Evolutionary conservation across 345 rosid genomes (phyloP).

Genomic region (Eucalyptus regnans): DNA sequence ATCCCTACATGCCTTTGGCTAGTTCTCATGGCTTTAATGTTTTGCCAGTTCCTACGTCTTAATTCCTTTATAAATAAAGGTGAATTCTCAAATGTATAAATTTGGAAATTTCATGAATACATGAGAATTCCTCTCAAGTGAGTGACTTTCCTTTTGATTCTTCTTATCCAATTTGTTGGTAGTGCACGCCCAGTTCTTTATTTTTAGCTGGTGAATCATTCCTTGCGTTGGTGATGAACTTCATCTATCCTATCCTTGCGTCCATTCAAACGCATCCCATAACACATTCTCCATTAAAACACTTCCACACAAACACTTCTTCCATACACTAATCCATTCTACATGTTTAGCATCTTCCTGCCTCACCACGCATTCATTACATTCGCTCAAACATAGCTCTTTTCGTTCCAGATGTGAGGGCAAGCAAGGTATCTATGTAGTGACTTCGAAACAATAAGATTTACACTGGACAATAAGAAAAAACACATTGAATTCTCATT

Average conservation of each 20-base stretch:
- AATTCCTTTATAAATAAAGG: not conserved
- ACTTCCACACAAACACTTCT: not conserved
- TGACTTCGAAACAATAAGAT: not conserved
- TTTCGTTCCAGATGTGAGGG: not conserved
- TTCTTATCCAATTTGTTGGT: no score
- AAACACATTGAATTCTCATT: accelerated
- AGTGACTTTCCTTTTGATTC: no score
- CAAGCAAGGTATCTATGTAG: not conserved
- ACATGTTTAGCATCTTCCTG: not conserved
- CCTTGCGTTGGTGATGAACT: not conserved
- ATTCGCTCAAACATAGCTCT: not conserved
- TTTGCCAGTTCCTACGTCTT: not conserved
- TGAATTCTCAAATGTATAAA: not conserved
- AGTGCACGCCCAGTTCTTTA: not conserved
- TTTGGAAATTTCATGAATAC: no score
- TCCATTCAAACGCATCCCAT: not conserved
- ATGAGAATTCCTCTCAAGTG: no score
- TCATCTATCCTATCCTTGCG: no score
- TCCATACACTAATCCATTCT: not conserved
- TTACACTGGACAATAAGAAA: not conserved
- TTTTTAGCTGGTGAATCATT: not conserved
- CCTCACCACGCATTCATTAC: not conserved
- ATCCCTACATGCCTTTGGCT: not conserved
- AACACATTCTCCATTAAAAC: not conserved
- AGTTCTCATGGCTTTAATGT: not conserved